A percentile compares a stretch with the other conserved stretches of the same genome.
Conservation (phyloP, 139 green algal species). For the Coccomyxa sp. region DNA sequence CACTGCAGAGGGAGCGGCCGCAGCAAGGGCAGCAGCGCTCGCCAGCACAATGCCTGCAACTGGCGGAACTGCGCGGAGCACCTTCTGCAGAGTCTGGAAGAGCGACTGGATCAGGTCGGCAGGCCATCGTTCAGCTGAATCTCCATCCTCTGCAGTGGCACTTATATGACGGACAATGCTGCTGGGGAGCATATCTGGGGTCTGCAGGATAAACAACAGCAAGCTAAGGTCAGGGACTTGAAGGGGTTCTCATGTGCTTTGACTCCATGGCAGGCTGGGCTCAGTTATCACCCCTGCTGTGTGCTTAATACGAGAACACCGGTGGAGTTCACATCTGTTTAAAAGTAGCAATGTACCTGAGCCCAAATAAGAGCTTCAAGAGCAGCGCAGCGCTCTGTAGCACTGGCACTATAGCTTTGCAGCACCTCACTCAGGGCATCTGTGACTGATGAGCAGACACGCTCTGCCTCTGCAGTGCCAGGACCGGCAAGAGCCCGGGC, state of each 20-base stretch:
- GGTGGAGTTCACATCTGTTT: background rate
- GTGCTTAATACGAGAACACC: background rate
- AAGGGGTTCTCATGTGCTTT: too few relatives aligned
- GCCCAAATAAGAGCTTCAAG: slow-evolving; percentile 55
- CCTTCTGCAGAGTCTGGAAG: slow-evolving; percentile 11
- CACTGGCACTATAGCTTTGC: slow-evolving; percentile 20
- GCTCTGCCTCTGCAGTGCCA: slow-evolving; percentile 14
- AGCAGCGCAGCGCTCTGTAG: slow-evolving; percentile 33
- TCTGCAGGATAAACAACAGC: slow-evolving; percentile 12
- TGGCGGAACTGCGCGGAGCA: slow-evolving; percentile 30
- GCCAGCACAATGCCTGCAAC: slow-evolving; percentile 36
- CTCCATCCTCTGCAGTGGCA: background rate
- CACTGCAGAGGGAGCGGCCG: slow-evolving; percentile 10
- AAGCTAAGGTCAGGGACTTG: too few relatives aligned
- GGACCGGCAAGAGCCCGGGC: slow-evolving; percentile 5
- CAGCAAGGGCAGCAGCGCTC: slow-evolving; percentile 18
- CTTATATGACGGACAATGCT: slow-evolving; percentile 17
- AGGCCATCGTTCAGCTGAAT: slow-evolving; percentile 36
- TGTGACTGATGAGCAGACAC: slow-evolving; percentile 17
- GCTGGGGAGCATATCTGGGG: slow-evolving; percentile 2
- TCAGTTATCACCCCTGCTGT: too few relatives aligned
- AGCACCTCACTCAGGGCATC: slow-evolving; percentile 18
- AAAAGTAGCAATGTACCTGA: slow-evolving; percentile 25
- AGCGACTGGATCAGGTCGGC: slow-evolving; percentile 47
- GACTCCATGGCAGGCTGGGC: too few relatives aligned